Percentiles rank a stretch among this genome's conserved stretches.
Evolutionary conservation across 2,329 filamentous ascomycete genomes (phyloP).

Genomic region (Xylariaceae sp.): DNA sequence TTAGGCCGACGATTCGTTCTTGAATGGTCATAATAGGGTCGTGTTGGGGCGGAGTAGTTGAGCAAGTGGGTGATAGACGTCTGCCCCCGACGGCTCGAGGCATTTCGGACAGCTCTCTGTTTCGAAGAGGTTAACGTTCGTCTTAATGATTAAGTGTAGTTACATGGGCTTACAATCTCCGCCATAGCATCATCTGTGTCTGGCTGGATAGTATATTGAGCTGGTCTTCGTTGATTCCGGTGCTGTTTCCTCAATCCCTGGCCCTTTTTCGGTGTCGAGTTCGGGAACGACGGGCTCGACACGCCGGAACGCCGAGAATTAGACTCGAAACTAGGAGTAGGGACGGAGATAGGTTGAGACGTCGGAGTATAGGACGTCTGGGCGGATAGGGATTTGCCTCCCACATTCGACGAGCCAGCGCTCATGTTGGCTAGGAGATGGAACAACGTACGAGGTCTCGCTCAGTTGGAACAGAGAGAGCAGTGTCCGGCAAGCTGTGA

Average conservation of each 20-base stretch:
- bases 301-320: slow-evolving; percentile 49
- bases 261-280: slow-evolving; percentile 67
- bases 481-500: slow-evolving; percentile 1
- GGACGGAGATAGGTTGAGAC: slow-evolving; percentile 45
- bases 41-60: slow-evolving; percentile 82
- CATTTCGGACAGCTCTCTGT: slow-evolving; percentile 55
- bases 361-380: slow-evolving; percentile 46
- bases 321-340: slow-evolving; percentile 51
- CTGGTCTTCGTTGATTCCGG: slow-evolving; percentile 76
- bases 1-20: slow-evolving; percentile 69
- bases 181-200: slow-evolving; percentile 87
- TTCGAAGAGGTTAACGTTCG: slow-evolving; percentile 2
- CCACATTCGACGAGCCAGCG: slow-evolving; percentile 43
- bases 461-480: slow-evolving; percentile 4
- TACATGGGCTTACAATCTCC: slow-evolving; percentile 64
- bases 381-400: slow-evolving; percentile 55
- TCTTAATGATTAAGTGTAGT: slow-evolving; percentile 3
- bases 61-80: slow-evolving; percentile 97
- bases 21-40: slow-evolving; percentile 60
- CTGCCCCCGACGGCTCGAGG: slow-evolving; percentile 79
- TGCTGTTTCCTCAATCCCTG: slow-evolving; percentile 82
- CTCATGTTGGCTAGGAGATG: slow-evolving; percentile 36
- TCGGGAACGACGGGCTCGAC: slow-evolving; percentile 38
- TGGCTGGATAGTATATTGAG: slow-evolving; percentile 46
- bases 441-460: slow-evolving; percentile 2